Evolutionary conservation across 805 yeast genomes (phyloP).

Genomic region (Wickerhamomyces rabaulensis): DNA sequence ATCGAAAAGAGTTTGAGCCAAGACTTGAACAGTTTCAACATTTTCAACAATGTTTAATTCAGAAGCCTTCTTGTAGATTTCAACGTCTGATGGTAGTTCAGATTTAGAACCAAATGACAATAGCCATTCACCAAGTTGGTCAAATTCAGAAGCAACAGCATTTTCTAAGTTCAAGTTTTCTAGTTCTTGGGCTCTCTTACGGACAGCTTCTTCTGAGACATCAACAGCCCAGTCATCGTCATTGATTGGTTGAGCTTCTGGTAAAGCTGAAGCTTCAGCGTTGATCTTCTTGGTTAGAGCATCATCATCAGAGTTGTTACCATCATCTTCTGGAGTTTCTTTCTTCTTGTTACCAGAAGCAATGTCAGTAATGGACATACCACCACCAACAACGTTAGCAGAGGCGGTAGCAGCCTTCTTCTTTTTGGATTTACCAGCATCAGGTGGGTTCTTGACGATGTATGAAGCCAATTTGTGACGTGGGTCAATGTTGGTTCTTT

Average conservation of each 20-base stretch:
- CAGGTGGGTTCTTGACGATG: constrained; percentile 86
- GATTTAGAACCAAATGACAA: constrained; percentile 47
- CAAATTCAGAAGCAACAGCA: constrained; percentile 46
- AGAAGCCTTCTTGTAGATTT: constrained; percentile 82
- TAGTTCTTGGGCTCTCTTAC: constrained; percentile 82
- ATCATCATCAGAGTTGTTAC: constrained; percentile 60
- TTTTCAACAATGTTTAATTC: constrained; percentile 70
- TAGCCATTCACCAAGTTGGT: constrained; percentile 89
- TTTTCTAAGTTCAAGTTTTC: constrained; percentile 52
- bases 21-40: constrained; percentile 79
- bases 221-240: constrained; percentile 98
- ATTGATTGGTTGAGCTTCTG: constrained; percentile 58
- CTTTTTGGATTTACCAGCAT: constrained; percentile 42
- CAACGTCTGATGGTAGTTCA: constrained; percentile 76
- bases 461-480: constrained; percentile 83
- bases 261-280: constrained; percentile 74
- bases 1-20: constrained; percentile 85
- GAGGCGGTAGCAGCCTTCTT: constrained; percentile 80
- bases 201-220: constrained; percentile 93
- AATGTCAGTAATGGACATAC: constrained; percentile 72
- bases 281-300: constrained; percentile 72
- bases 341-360: constrained; percentile 45
- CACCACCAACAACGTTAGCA: constrained; percentile 84
- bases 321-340: constrained; percentile 39
- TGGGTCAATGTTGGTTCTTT: constrained; percentile 75